Conservation (phyloP, 495 filamentous ascomycete species). For the Neurospora sp. region DNA sequence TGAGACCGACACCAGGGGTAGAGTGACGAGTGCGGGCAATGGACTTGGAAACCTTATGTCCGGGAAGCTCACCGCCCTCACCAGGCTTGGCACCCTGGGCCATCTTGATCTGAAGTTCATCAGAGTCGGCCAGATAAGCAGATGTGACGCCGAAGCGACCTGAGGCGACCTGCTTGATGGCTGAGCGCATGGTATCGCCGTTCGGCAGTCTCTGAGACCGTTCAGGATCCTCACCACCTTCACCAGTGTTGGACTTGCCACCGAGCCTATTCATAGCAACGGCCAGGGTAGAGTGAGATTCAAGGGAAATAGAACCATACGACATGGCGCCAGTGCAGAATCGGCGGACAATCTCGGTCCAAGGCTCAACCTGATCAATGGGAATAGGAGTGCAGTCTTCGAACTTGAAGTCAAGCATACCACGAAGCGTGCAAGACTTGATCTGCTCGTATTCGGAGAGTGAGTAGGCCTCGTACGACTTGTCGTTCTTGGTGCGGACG, state of each 20-base stretch:
- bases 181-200: conserved; percentile 95
- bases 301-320: conserved; percentile 99
- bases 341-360: conserved; percentile 96
- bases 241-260: conserved; percentile 97
- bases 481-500: conserved; percentile 97
- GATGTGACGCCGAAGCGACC: conserved; percentile 97
- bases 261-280: conserved; percentile 97
- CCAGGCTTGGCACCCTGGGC: conserved; percentile 98
- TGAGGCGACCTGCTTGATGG: conserved; percentile 98
- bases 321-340: conserved; percentile 99
- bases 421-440: conserved; percentile 94
- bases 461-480: conserved; percentile 98
- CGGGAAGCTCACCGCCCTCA: conserved; percentile 95
- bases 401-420: conserved; percentile 96
- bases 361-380: conserved; percentile 97
- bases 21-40: conserved; percentile 96
- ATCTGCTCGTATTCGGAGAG: conserved; percentile 92
- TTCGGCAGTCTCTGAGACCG: conserved; percentile 79
- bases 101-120: conserved; percentile 99
- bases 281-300: conserved; percentile 94
- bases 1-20: conserved; percentile 96
- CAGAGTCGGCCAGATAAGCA: conserved; percentile 95
- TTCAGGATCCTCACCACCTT: conserved; percentile 96
- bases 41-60: conserved; percentile 94
- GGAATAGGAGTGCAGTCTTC: conserved; percentile 78